These are phyloP conservation scores for Volvox carteri DNA, from an alignment of 163 green algal genomes.

Conservation along the genomic window DNA sequence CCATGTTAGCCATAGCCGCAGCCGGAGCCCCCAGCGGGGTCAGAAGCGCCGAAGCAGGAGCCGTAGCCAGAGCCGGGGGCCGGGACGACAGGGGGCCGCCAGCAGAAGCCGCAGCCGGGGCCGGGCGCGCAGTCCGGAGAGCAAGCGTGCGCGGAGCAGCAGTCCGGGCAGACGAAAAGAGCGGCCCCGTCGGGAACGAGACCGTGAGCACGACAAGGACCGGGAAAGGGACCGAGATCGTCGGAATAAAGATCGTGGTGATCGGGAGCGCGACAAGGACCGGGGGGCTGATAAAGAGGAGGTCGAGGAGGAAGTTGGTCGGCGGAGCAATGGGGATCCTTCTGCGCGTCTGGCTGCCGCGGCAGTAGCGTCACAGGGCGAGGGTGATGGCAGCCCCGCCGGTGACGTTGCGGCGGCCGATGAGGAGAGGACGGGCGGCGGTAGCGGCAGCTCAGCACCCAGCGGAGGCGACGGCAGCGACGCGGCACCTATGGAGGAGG, in stretches of 20 bases:
- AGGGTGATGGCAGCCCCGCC: not conserved
- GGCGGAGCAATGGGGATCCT: not conserved
- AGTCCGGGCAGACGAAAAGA: not conserved
- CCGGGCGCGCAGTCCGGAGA: not conserved
- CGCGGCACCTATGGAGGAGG: not conserved
- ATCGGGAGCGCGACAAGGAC: not conserved
- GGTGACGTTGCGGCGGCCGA: not conserved
- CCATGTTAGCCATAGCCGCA: not conserved
- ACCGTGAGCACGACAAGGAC: no score
- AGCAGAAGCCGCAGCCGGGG: slow-evolving; percentile 28
- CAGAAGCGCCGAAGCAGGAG: slow-evolving; percentile 10
- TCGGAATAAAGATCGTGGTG: not conserved
- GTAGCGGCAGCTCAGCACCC: not conserved
- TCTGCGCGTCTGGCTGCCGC: not conserved
- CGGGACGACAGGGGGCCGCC: not conserved
- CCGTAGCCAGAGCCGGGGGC: not conserved
- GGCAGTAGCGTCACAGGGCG: not conserved
- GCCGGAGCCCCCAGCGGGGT: not conserved
- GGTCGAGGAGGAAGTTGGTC: not conserved
- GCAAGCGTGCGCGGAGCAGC: slow-evolving; percentile 24
- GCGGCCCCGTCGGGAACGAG: not conserved
- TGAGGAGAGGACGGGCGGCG: not conserved
- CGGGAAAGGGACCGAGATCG: not conserved
- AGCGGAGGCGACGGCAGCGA: not conserved
- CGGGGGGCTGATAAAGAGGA: slow-evolving; percentile 10